Evolutionary conservation across 257 asterid genomes (phyloP), one percentile per base, ranked within the genome.

Genomic region (Anisodus tanguticus): DNA sequence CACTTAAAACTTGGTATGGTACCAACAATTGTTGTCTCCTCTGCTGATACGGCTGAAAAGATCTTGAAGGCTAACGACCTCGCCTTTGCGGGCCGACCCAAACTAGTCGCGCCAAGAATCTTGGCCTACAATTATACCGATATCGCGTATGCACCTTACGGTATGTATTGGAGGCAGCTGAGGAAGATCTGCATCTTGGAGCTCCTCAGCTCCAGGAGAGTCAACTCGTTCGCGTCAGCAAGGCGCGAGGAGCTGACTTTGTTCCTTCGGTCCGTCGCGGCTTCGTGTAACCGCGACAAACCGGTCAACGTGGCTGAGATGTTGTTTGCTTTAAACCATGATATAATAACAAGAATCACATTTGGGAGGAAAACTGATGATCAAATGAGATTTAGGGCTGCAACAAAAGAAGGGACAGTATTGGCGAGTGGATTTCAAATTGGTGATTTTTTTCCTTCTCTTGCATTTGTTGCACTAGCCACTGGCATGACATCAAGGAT

Each of bases 151-250:
- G 77, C 88, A 39, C 88, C 90, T 9, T 80, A 85, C 37, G 90
- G 88, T 13, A 59, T 12, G 16, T 70, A 83, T 71, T 85, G 86
- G 90, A 88, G 90, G 63, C 86, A 88, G 19, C 10, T 85, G 67
- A 54, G 84, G 4, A 85, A 83, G 39, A 37, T 87, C 4, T 83
- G 87, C 19, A 72, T 77, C 22, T n/a, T 80, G 4, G 87, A 87
- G 68, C 87, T 85, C 74, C 55, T 88, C 8, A 81, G 58, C 62
- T 22, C 51, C 2, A 83, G 85, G 53, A 74, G 70, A 8, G 79
- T 85, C 47, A 72, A n/a, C 2, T 51, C 87, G 4, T 85, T 83
- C n/a, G 9, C 37, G 22, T 47, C 53, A 11, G 66, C 82, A 26
- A 13, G 88, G 12, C 85, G 79, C 57, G 84, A 85, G 5, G 90